These are phyloP conservation scores for Kwoniella mangroviensis DNA, from an alignment of 768 basidiomycete genomes.

Conservation along the genomic window DNA sequence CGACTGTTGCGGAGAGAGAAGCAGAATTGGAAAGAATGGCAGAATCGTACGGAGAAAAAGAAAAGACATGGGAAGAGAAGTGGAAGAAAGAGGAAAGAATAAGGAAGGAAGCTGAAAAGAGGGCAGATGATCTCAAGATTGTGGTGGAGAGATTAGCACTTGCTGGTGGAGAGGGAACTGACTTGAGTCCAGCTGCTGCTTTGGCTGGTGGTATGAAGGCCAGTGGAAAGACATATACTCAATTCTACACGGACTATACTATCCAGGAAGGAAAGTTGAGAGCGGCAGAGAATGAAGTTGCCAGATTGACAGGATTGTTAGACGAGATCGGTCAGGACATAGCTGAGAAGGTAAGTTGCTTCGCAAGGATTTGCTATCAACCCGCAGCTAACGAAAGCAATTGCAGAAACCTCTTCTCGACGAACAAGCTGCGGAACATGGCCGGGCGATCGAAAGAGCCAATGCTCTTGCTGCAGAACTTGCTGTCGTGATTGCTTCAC, in stretches of 20 bases:
- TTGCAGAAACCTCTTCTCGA: slow-evolving; percentile 82
- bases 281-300: slow-evolving; percentile 78
- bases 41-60: slow-evolving; percentile 70
- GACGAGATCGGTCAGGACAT: slow-evolving; percentile 83
- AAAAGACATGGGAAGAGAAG: slow-evolving; percentile 70
- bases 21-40: slow-evolving; percentile 77
- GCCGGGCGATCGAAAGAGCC: slow-evolving; percentile 78
- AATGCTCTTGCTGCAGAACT: slow-evolving; percentile 80
- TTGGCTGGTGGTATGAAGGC: slow-evolving; percentile 81
- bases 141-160: slow-evolving; percentile 52
- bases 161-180: slow-evolving; percentile 63
- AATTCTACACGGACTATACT: slow-evolving; percentile 89
- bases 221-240: slow-evolving; percentile 81
- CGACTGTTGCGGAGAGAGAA: slow-evolving; percentile 80
- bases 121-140: slow-evolving; percentile 72
- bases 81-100: slow-evolving; percentile 72
- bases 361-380: not conserved
- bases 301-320: slow-evolving; percentile 80
- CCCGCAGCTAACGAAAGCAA: slow-evolving; percentile 1
- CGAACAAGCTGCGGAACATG: slow-evolving; percentile 88
- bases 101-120: slow-evolving; percentile 72
- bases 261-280: slow-evolving; percentile 80
- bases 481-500: slow-evolving; percentile 72
- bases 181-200: slow-evolving; percentile 83
- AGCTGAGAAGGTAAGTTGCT: slow-evolving; percentile 74